These are phyloP conservation scores for Vitis rupestris DNA, from an alignment of 164 flowering plant species.

Conservation along the genomic window DNA sequence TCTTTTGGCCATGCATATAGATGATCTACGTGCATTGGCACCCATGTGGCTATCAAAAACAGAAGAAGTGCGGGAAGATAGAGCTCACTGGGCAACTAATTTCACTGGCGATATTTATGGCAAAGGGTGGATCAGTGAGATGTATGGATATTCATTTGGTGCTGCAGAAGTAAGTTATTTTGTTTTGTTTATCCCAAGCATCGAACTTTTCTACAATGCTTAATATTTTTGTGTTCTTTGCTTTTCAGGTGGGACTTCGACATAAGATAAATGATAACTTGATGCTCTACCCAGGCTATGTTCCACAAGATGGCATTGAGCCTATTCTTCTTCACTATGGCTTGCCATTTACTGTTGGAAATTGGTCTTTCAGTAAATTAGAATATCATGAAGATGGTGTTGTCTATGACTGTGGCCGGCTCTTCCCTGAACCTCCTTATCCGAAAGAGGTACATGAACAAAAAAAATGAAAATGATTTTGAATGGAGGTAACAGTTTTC, in stretches of 20 bases:
- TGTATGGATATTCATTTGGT: conserved; percentile 99
- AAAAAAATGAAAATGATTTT: conserved; percentile 1
- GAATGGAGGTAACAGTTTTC: background rate
- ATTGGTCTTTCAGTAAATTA: conserved; percentile 95
- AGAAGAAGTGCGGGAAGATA: conserved; percentile 93
- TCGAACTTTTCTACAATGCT: background rate
- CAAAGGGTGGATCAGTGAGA: conserved; percentile 99
- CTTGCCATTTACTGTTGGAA: conserved; percentile 82
- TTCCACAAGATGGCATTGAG: conserved; percentile 71
- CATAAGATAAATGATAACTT: conserved; percentile 89
- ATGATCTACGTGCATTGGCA: conserved; percentile 88
- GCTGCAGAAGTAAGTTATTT: conserved; percentile 82
- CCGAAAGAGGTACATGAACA: conserved; percentile 79
- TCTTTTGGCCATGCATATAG: conserved; percentile 91
- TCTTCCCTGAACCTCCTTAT: conserved; percentile 95
- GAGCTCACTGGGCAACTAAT: conserved; percentile 92
- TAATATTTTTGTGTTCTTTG: conserved; percentile 10
- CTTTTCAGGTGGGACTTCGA: conserved; percentile 80
- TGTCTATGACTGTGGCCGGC: conserved; percentile 84
- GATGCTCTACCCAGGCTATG: conserved; percentile 97
- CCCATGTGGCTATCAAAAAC: conserved; percentile 98
- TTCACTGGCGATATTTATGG: conserved; percentile 93
- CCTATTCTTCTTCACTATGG: conserved; percentile 97
- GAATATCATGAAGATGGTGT: conserved; percentile 82
- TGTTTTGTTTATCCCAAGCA: background rate